Base-by-base conservation (phyloP, 2,329 filamentous ascomycete species). In the Colletotrichum endophyticum region DNA sequence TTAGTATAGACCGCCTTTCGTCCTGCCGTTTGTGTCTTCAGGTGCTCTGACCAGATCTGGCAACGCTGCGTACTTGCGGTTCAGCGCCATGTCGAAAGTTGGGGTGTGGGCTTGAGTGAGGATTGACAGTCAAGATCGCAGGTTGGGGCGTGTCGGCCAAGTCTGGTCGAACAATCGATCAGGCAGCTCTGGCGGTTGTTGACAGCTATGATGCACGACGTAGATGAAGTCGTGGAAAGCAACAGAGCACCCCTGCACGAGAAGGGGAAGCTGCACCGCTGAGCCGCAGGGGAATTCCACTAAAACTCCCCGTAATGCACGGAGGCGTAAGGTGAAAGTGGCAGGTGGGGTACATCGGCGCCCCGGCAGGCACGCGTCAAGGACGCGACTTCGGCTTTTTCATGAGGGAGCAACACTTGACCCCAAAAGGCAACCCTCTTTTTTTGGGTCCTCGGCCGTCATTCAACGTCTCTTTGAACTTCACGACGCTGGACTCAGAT, bases 51-150 rank as follows among this genome's bases (percentile, higher is more conserved):
- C 95, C 84, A 97, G 86, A 84, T 96, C 95, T 73, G 95, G 95
- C 78, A 97, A 87, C 73, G 92, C 93, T 67, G 95, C 94, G 83
- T 96, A 97, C 88, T 97, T 97, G 82, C 94, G 92, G 83, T 93
- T 95, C 78, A 95, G 89, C 44, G 94, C 91, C 94, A 96, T 96
- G 70, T 78, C 32, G 56, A 70, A 62, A 16, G 16, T 28, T 13
- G 53, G 25, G 11, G 7, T 2, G 13, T 34, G 49, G 28, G 25
- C 36, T 5, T 3, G 16, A 19, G 30, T 25, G 44, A 34, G 19
- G 13, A 12, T 66, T 53, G 15, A 22, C n/a, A 13, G 32, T 53
- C 28, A 15, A 30, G 15, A n/a, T 49, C 15, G 15, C 19, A 49
- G 25, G 15, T 66, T 39, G 36, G 25, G 36, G 32, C 36, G 30